Conservation (phyloP, 257 asterid genomes). For the Penstemon eatonii region DNA sequence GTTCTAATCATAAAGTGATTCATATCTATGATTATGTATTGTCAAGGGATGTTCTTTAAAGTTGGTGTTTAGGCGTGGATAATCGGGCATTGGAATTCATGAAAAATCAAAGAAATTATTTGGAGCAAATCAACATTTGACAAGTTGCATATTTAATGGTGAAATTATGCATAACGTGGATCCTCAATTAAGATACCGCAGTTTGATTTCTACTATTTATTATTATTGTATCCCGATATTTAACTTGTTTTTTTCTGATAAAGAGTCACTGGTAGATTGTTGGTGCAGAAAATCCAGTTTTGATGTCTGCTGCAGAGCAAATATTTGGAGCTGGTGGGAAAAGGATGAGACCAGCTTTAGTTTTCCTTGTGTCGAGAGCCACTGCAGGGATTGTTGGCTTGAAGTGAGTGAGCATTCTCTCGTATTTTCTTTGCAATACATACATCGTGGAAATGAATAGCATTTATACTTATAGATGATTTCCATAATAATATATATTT, state of each 20-base stretch:
- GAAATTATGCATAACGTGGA: too few relatives aligned
- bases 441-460: not conserved
- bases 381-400: conserved; percentile 76
- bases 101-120: too few relatives aligned
- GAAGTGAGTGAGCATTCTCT: conserved; percentile 62
- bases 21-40: too few relatives aligned
- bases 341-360: conserved; percentile 93
- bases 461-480: conserved; percentile 7
- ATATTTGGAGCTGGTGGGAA: conserved; percentile 98
- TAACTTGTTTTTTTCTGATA: conserved; percentile 30
- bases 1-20: too few relatives aligned
- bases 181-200: not conserved
- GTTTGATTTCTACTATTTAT: not conserved
- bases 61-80: too few relatives aligned
- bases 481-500: conserved; percentile 5
- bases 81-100: too few relatives aligned
- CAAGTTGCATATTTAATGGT: not conserved
- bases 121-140: not conserved
- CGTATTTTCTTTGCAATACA: conserved; percentile 15
- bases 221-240: not conserved
- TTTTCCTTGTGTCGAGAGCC: conserved; percentile 87
- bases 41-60: too few relatives aligned
- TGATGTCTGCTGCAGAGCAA: conserved; percentile 98
- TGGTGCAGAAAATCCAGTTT: conserved; percentile 93
- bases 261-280: conserved; percentile 59